A percentile compares a stretch with the other conserved stretches of the same genome.
phyloP scores from a whole-genome alignment of 2,329 filamentous ascomycete genomes.

The Ophiostoma ips region DNA sequence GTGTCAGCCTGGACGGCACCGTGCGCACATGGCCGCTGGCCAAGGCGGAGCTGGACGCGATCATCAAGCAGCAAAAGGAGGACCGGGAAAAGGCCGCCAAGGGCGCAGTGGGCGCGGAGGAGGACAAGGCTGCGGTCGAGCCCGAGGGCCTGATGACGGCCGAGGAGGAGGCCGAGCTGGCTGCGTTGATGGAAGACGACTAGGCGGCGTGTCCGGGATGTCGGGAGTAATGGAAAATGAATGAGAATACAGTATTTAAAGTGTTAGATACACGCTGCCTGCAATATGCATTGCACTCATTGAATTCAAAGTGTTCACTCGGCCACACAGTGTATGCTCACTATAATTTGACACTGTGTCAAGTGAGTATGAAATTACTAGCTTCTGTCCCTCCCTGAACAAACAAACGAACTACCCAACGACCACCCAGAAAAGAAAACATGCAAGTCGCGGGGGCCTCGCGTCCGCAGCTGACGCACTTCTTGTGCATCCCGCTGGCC shows the following conservation, averaged over 20 bases:
- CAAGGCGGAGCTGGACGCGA: slow-evolving; percentile 39
- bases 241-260: too few relatives aligned
- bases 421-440: not conserved
- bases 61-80: slow-evolving; percentile 34
- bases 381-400: too few relatives aligned
- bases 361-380: too few relatives aligned
- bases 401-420: too few relatives aligned
- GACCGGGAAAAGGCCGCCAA: slow-evolving; percentile 28
- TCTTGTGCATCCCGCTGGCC: slow-evolving; percentile 61
- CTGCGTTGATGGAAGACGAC: slow-evolving; percentile 76
- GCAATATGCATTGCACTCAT: too few relatives aligned
- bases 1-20: slow-evolving; percentile 81
- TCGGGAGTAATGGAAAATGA: too few relatives aligned
- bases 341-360: too few relatives aligned
- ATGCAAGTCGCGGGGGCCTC: not conserved
- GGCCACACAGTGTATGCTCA: too few relatives aligned
- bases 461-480: slow-evolving; percentile 42
- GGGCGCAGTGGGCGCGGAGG: slow-evolving; percentile 36
- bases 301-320: too few relatives aligned
- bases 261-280: too few relatives aligned
- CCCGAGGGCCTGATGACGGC: slow-evolving; percentile 50
- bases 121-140: slow-evolving; percentile 40
- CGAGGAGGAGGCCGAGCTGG: slow-evolving; percentile 83
- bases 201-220: too few relatives aligned
- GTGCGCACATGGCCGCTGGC: slow-evolving; percentile 70